phyloP scores from a whole-genome alignment of 345 rosid genomes.

The Atalantia buxifolia region DNA sequence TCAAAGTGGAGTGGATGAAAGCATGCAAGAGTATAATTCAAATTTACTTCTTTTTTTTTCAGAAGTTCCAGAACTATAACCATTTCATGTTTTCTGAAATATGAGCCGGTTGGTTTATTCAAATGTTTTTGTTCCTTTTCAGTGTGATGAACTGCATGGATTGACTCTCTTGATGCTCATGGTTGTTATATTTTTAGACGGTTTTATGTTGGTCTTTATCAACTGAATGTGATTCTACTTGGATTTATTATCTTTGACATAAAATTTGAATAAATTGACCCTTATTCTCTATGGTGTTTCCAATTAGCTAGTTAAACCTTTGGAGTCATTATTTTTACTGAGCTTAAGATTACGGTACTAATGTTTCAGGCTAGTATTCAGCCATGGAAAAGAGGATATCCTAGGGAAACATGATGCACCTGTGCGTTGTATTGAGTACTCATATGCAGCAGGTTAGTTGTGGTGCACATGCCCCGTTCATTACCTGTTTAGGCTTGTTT shows the following conservation, averaged over 20 bases:
- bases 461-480: background rate
- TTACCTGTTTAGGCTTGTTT: no score
- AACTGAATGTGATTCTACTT: background rate
- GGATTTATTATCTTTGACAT: background rate
- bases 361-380: constrained; percentile 77
- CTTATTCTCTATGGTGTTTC: background rate
- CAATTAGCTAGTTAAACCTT: background rate
- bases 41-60: no score
- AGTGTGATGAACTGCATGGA: background rate
- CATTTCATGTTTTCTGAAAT: no score
- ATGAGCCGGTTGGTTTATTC: no score
- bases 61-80: no score
- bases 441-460: constrained; percentile 85
- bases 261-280: background rate
- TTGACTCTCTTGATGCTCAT: no score
- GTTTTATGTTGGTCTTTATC: background rate
- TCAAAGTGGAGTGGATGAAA: no score
- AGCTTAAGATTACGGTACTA: constrained; percentile 12
- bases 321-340: background rate
- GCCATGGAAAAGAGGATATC: constrained; percentile 72
- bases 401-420: constrained; percentile 89
- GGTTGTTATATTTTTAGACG: no score
- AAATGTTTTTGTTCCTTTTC: background rate
- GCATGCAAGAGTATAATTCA: no score
- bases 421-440: constrained; percentile 88